Evolutionary conservation across 2,329 filamentous ascomycete species (phyloP), one percentile per base, ranked within the genome.

Genomic region (Didymella pomorum): DNA sequence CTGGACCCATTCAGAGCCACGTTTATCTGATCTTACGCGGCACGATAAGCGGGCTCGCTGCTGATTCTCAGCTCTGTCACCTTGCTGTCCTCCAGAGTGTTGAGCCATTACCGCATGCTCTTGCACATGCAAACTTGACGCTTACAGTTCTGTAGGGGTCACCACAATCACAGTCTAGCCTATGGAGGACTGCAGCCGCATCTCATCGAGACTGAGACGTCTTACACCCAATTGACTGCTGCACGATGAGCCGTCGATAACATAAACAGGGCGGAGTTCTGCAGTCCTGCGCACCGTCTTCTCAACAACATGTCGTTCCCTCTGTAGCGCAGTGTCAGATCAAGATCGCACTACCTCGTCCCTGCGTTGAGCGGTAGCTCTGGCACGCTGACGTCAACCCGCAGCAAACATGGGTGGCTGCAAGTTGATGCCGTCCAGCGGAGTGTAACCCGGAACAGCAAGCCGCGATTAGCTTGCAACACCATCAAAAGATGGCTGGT

Each of bases 351-450:
- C 53, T 59, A 56, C 45, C 48, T 46, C 42, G 57, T 60, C 53
- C 56, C 60, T 63, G 60, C 57, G 44, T 58, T 42, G 20, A 56
- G 52, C 56, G 31, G 26, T 46, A 51, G 28, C 14, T 31, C 37
- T 42, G 21, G 37, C 26, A 50, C 23, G 50, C 57, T 65, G 64
- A 67, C 62, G 64, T 67, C 64, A 67, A 46, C 45, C 35, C 44
- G 60, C 64, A 47, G 53, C 48, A 42, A 41, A 47, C 48, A 51
- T 39, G 53, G 45, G 35, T 39, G 37, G 44, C 53, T 61, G 58
- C 48, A 55, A 44, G 45, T 25, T 60, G 50, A 57, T 56, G 57
- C n/a, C 42, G 25, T 46, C 55, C 53, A 51, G 16, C 46, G 45
- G 48, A 45, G 44, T 25, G 44, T 42, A 39, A 29, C n/a, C 35